A percentile compares a stretch with the other conserved stretches of the same genome.
phyloP scores from a whole-genome alignment of 1,284 basidiomycete genomes.

The Cyathus pygmaeus region DNA sequence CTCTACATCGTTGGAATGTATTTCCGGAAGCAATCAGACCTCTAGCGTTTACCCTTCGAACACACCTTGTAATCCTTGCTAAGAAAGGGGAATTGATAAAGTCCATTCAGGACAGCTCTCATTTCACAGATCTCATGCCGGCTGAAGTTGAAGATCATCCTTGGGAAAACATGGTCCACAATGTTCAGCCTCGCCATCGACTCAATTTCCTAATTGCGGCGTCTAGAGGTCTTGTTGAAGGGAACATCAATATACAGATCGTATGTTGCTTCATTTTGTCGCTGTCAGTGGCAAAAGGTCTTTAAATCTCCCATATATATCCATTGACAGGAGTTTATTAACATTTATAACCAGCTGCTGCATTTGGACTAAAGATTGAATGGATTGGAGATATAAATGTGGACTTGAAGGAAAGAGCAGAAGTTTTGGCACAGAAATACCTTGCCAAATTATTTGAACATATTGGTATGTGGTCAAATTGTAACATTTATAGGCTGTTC shows the following conservation, averaged over 20 bases:
- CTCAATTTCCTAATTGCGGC: conserved; percentile 4
- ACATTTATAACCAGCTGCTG: background rate
- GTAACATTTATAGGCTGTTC: background rate
- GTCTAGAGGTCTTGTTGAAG: conserved; percentile 2
- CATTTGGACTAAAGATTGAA: background rate
- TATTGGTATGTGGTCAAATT: background rate
- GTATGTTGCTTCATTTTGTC: background rate
- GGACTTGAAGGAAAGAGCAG: background rate
- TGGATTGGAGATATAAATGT: background rate
- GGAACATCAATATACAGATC: conserved; percentile 3
- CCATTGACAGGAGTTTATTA: background rate
- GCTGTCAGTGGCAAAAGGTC: conserved; percentile 6
- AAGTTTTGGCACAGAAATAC: background rate
- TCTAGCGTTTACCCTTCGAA: conserved; percentile 5
- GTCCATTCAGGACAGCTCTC: background rate
- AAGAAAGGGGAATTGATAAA: background rate
- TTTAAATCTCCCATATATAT: background rate
- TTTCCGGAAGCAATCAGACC: conserved; percentile 5
- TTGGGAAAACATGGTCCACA: background rate
- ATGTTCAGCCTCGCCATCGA: conserved; percentile 3
- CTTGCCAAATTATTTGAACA: background rate
- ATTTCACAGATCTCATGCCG: background rate
- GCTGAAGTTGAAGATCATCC: conserved; percentile 5
- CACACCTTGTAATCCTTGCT: background rate
- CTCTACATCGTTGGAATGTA: conserved; percentile 5